phyloP scores from a whole-genome alignment of 23 red algal species.

The Gracilaria gracilis region DNA sequence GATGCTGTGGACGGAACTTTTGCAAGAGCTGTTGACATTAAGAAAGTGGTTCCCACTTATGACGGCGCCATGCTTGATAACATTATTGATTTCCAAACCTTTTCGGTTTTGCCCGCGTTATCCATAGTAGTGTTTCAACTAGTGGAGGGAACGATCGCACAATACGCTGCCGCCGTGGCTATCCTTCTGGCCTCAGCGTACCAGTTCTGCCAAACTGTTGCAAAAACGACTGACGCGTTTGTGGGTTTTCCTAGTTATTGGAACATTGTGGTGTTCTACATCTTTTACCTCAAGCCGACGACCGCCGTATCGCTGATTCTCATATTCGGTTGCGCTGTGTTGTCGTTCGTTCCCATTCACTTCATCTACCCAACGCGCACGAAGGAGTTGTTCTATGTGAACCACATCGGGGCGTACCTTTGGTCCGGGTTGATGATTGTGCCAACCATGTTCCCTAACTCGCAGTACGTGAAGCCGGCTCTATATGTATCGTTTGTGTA shows the following conservation, averaged over 20 bases:
- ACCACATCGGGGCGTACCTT: slow-evolving; percentile 37
- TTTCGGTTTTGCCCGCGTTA: slow-evolving; percentile 68
- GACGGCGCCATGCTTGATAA: slow-evolving; percentile 78
- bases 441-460: slow-evolving; percentile 21
- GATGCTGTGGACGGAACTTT: slow-evolving; percentile 82
- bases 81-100: slow-evolving; percentile 73
- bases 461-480: slow-evolving; percentile 17
- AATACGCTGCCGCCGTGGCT: slow-evolving; percentile 20
- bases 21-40: slow-evolving; percentile 75
- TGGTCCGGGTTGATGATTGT: slow-evolving; percentile 68
- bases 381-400: slow-evolving; percentile 4
- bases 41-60: slow-evolving; percentile 68
- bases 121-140: slow-evolving; percentile 54
- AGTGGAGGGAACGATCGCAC: slow-evolving; percentile 2
- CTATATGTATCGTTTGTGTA: slow-evolving; percentile 56
- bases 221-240: slow-evolving; percentile 77
- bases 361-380: slow-evolving; percentile 79
- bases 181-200: slow-evolving; percentile 59
- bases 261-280: slow-evolving; percentile 77
- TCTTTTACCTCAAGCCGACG: slow-evolving; percentile 31
- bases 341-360: slow-evolving; percentile 71
- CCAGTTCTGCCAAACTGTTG: slow-evolving; percentile 75
- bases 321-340: slow-evolving; percentile 47
- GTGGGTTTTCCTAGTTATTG: slow-evolving; percentile 81
- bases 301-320: slow-evolving; percentile 31